These are phyloP conservation scores for Sporothrix variecibatus DNA, from an alignment of 2,329 filamentous ascomycete species.

Conservation along the genomic window DNA sequence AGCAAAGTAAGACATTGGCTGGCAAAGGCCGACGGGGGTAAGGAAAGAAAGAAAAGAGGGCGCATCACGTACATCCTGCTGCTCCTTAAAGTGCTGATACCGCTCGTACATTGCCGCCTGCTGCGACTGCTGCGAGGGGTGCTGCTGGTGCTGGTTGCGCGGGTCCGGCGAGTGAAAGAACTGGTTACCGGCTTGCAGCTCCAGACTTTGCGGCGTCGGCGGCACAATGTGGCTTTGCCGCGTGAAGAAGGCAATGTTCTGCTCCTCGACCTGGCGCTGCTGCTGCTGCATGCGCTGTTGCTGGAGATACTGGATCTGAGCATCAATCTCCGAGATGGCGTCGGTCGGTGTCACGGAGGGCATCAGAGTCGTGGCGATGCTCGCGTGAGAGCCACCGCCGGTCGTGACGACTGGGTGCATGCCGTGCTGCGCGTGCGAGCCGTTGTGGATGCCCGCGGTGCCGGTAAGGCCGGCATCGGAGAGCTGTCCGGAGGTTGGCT, in stretches of 20 bases:
- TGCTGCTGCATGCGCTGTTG: slow-evolving; percentile 65
- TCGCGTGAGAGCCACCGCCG: slow-evolving; percentile 45
- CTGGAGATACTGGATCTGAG: slow-evolving; percentile 66
- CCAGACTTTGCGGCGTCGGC: slow-evolving; percentile 78
- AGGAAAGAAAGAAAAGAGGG: neutral
- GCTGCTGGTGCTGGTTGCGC: slow-evolving; percentile 52
- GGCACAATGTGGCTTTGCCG: slow-evolving; percentile 65
- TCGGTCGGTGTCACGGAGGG: slow-evolving; percentile 52
- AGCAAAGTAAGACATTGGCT: slow-evolving; percentile 24
- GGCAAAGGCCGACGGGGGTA: neutral
- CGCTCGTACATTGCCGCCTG: slow-evolving; percentile 64
- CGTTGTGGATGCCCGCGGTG: slow-evolving; percentile 42
- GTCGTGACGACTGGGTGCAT: slow-evolving; percentile 44
- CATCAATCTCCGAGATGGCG: slow-evolving; percentile 61
- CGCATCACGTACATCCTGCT: slow-evolving; percentile 59
- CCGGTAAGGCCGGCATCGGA: slow-evolving; percentile 25
- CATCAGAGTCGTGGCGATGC: slow-evolving; percentile 50
- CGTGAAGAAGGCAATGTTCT: slow-evolving; percentile 56
- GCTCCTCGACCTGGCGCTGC: slow-evolving; percentile 59
- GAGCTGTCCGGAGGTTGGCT: slow-evolving; percentile 28
- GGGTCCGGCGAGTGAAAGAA: slow-evolving; percentile 60
- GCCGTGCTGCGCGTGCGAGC: slow-evolving; percentile 43
- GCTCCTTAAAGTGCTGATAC: slow-evolving; percentile 68
- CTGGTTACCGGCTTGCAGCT: slow-evolving; percentile 65
- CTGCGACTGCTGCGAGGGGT: slow-evolving; percentile 46